Evolutionary conservation across 495 filamentous ascomycete genomes (phyloP), one percentile per base, ranked within the genome.

Genomic region (Polyplosphaeria fusca): DNA sequence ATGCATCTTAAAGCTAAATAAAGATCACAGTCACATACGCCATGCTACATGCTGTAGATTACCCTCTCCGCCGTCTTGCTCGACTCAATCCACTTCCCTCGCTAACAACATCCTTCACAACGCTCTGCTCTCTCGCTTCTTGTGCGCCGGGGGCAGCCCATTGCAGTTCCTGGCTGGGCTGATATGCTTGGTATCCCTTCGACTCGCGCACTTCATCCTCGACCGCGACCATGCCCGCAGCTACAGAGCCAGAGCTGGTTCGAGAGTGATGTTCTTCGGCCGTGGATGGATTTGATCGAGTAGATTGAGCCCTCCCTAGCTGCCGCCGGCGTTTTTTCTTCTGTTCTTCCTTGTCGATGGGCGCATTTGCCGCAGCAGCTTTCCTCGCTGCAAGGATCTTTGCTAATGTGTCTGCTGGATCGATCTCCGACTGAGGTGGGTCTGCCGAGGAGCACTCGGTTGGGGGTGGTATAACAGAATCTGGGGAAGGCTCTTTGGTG

Each of bases 141-240:
- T 41, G 42, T n/a, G 56, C 50, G 3, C 61, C 61, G 4, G 55
- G 57, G n/a, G 70, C 65, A 50, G 71, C 70, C 56, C 68, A 72
- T 9, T 54, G 50, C 25, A 72, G 52, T 16, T 50, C 47, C 50
- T 72, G 70, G 18, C 59, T 65, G 3, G 66, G 55, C 40, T 62
- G 51, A 47, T 54, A 55, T 35, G 43, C 59, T 40, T 38, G 28
- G 20, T 40, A 25, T 13, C 43, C 35, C 7, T 39, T 52, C 25
- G 18, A 28, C 20, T 14, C 14, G 37, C 27, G 35, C 14, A 62
- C 44, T 19, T 50, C 20, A 26, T 5, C 28, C 24, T 43, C 37
- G 5, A 45, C 41, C 18, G 24, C 30, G 4, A 30, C 49, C 19
- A 41, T 48, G 3, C 35, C 48, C 28, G 16, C 39, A 22, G 4